phyloP scores from a whole-genome alignment of 345 rosid genomes.

The Aquilaria malaccensis region DNA sequence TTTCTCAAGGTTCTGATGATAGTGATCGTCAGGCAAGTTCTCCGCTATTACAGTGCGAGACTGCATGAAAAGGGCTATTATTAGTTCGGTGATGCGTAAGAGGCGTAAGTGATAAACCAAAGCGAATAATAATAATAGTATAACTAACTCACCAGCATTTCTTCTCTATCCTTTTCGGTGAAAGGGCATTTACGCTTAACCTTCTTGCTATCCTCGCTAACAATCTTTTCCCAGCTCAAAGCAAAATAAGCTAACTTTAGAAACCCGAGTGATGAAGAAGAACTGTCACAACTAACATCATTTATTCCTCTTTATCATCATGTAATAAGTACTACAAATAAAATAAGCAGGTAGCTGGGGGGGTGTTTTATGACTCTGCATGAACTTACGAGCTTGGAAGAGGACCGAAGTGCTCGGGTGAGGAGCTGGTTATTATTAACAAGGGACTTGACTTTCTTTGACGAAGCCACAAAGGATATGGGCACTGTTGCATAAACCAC shows the following conservation, averaged over 20 bases:
- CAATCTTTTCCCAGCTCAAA: constrained; percentile 35
- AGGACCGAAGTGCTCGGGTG: constrained; percentile 66
- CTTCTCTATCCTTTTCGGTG: constrained; percentile 78
- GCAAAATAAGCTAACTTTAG: neutral
- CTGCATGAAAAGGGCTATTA: constrained; percentile 27
- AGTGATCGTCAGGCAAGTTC: constrained; percentile 98
- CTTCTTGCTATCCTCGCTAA: constrained; percentile 70
- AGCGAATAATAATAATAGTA: no score
- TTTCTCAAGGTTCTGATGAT: constrained; percentile 88
- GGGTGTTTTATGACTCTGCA: neutral
- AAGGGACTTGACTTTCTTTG: constrained; percentile 83
- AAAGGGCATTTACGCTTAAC: constrained; percentile 67
- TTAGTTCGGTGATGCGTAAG: neutral
- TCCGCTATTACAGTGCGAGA: constrained; percentile 78
- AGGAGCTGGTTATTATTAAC: constrained; percentile 51
- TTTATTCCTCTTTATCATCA: no score
- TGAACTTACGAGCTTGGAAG: constrained; percentile 72
- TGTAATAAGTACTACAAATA: no score
- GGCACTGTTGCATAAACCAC: constrained; percentile 37
- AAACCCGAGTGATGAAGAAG: neutral
- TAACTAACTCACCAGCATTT: constrained; percentile 32
- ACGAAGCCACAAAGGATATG: constrained; percentile 58
- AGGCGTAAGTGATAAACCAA: no score
- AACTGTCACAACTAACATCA: no score
- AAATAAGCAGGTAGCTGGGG: no score